Evolutionary conservation across 2,329 filamentous ascomycete genomes (phyloP).

Genomic region (Monosporascus sp.): DNA sequence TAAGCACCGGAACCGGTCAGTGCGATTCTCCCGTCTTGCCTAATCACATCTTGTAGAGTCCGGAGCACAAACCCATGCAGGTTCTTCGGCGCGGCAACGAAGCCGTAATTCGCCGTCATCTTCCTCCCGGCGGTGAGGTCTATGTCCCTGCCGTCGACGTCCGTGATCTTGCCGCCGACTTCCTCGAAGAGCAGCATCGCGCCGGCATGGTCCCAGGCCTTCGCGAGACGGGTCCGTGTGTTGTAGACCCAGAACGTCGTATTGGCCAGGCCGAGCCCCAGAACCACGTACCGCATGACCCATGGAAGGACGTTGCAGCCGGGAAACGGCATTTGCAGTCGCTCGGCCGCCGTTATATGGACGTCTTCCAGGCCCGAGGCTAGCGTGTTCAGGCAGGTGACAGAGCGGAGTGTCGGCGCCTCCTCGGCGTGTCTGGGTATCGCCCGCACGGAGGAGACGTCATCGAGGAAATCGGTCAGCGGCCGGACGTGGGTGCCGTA

Average conservation of each 20-base stretch:
- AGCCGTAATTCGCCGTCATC: constrained; percentile 47
- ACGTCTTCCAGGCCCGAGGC: constrained; percentile 44
- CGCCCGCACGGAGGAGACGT: constrained; percentile 18
- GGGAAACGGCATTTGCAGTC: constrained; percentile 37
- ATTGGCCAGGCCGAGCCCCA: constrained; percentile 49
- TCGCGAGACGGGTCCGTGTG: constrained; percentile 39
- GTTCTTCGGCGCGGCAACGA: constrained; percentile 44
- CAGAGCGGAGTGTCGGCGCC: constrained; percentile 32
- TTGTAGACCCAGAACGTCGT: constrained; percentile 53
- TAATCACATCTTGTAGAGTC: constrained; percentile 22
- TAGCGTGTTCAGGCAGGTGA: constrained; percentile 40
- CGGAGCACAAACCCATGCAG: constrained; percentile 39
- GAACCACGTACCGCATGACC: constrained; percentile 49
- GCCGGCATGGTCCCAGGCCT: constrained; percentile 56
- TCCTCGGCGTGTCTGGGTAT: constrained; percentile 26
- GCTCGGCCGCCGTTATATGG: constrained; percentile 38
- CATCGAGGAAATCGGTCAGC: constrained; percentile 23
- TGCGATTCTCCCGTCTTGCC: neutral
- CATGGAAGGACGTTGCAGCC: constrained; percentile 50
- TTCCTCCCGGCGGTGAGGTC: constrained; percentile 43
- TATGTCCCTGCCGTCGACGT: constrained; percentile 46
- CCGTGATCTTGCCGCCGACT: constrained; percentile 49
- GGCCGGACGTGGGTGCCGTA: constrained; percentile 43
- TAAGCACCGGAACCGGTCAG: neutral
- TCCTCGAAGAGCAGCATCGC: constrained; percentile 55